Conservation (phyloP, 352 stramenopile species). For the Phytophthora kernoviae region DNA sequence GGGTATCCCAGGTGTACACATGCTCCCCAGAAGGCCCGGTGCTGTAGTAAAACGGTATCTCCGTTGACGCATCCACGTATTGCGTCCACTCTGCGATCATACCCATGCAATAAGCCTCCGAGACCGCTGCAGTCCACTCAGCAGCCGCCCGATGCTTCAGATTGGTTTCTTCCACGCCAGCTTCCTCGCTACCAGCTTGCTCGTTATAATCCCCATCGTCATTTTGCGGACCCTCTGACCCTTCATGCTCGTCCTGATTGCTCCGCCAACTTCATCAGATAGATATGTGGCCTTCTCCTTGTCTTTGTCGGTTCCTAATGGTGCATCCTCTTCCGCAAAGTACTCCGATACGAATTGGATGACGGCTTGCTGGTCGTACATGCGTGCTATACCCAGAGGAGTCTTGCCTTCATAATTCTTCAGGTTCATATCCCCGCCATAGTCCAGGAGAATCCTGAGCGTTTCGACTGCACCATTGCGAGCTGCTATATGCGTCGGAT, state of each 20-base stretch:
- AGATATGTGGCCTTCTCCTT: conserved; percentile 8
- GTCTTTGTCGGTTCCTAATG: conserved; percentile 11
- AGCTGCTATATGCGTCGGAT: conserved; percentile 77
- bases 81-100: conserved; percentile 76
- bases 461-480: conserved; percentile 65
- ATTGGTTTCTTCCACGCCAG: conserved; percentile 13
- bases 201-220: not conserved
- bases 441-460: conserved; percentile 74
- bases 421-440: conserved; percentile 82
- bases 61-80: conserved; percentile 63
- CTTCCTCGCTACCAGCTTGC: conserved; percentile 10
- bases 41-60: conserved; percentile 58
- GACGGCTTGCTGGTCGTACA: conserved; percentile 58
- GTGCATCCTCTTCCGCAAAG: conserved; percentile 55
- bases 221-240: conserved; percentile 3
- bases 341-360: conserved; percentile 66
- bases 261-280: conserved; percentile 1
- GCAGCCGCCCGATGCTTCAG: conserved; percentile 27
- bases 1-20: conserved; percentile 60
- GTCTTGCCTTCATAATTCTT: conserved; percentile 86
- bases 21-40: conserved; percentile 5
- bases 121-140: conserved; percentile 54
- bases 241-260: conserved; percentile 18
- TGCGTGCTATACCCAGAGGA: conserved; percentile 73
- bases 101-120: conserved; percentile 53